Evolutionary conservation across 2,329 filamentous ascomycete genomes (phyloP), one percentile per base, ranked within the genome.

Genomic region (Coniochaeta hoffmannii): DNA sequence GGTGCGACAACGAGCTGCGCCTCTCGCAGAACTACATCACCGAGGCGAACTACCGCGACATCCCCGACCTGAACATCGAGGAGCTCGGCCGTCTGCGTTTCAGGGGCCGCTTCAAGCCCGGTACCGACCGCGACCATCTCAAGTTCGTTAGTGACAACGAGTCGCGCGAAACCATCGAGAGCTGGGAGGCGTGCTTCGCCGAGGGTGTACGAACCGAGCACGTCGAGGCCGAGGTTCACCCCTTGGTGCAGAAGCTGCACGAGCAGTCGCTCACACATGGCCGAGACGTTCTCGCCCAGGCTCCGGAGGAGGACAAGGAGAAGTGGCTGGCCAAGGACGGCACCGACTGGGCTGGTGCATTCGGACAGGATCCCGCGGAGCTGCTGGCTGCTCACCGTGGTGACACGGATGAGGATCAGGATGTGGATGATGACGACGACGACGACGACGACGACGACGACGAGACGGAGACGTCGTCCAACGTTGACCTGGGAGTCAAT

Each of bases 1-100:
- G 81, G 53, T 96, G 91, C 24, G 79, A 88, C 62, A 88, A 89
- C 56, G 78, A 86, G 0, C 76, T 82, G 58, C 84, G 93, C 4
- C 76, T 97, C 11, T 89, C 88, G 0, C 93, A 97, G 66, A 97
- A 96, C 67, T 97, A 93, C 69, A 88, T 97, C 64, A 96, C 90
- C 0, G 84, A 91, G 58, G 78, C 86, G 17, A 96, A 94, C 65
- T 85, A 81, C 67, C 71, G 76, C 10, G 73, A 80, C 1, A 79
- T 90, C 12, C 87, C 89, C 0, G 89, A 91, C 46, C 77, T 96
- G 1, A 80, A 90, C 49, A 77, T 96, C 12, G 78, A 89, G 58
- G 87, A 94, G 68, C 76, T 96, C 35, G 93, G 93, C 1, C 86
- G 91, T 1, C 74, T 97, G 12, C 82, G 84, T 34, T 96, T 97